Conservation (phyloP, 345 rosid genomes). For the Schrenkiella parvula region DNA sequence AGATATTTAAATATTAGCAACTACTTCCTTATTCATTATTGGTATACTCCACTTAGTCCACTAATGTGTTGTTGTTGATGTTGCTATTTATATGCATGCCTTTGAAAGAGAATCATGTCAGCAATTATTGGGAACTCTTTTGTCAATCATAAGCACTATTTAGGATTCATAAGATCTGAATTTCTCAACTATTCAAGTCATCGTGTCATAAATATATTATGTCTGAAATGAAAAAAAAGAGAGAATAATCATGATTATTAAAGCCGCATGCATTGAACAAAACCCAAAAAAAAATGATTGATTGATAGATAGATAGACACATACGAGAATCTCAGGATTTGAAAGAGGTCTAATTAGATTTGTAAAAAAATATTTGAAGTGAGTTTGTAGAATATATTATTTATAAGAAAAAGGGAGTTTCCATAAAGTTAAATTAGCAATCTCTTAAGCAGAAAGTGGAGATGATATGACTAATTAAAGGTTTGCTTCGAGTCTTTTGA, state of each 20-base stretch:
- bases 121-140: conserved; percentile 28
- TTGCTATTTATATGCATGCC: conserved; percentile 32
- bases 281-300: neutral
- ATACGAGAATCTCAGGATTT: conserved; percentile 9
- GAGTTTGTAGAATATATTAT: neutral
- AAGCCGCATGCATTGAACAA: conserved; percentile 30
- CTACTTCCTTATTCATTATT: neutral
- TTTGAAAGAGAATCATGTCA: conserved; percentile 15
- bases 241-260: neutral
- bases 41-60: conserved; percentile 14
- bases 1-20: neutral
- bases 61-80: conserved; percentile 5
- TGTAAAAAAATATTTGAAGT: conserved; percentile 4
- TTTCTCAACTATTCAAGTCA: conserved; percentile 16
- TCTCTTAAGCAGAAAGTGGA: conserved; percentile 13
- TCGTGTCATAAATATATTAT: conserved; percentile 13
- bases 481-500: neutral
- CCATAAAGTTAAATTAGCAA: neutral
- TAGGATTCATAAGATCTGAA: conserved; percentile 23
- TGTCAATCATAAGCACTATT: conserved; percentile 36
- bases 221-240: neutral
- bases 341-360: neutral
- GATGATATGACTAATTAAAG: neutral
- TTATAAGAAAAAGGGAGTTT: neutral
- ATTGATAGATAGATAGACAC: neutral